Conservation (phyloP, 257 asterid species). For the Fraxinus anomala region DNA sequence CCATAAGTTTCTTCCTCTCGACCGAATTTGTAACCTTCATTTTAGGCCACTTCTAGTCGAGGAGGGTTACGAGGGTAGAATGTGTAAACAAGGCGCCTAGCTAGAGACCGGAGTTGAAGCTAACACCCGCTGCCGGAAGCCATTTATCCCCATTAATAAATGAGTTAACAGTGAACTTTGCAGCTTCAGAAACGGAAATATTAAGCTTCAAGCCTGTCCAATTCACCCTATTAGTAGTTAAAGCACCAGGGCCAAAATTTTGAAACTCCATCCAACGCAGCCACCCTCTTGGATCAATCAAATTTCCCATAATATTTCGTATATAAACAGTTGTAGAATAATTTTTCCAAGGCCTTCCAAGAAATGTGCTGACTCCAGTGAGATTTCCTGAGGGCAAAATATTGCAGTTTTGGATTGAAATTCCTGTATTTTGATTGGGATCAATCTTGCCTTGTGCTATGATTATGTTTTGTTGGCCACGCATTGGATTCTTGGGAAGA, state of each 20-base stretch:
- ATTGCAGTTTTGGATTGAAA: conserved; percentile 36
- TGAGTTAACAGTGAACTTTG: conserved; percentile 26
- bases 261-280: conserved; percentile 32
- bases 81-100: background rate
- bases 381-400: conserved; percentile 25
- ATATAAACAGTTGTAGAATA: conserved; percentile 32
- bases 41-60: background rate
- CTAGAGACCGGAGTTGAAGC: conserved; percentile 22
- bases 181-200: conserved; percentile 13
- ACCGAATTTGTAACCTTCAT: background rate
- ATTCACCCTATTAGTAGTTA: conserved; percentile 29
- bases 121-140: conserved; percentile 28
- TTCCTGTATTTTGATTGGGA: conserved; percentile 48
- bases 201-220: conserved; percentile 35
- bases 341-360: conserved; percentile 49
- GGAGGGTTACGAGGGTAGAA: background rate
- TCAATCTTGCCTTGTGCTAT: conserved; percentile 53
- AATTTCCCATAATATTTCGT: conserved; percentile 17
- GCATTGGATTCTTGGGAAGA: conserved; percentile 37
- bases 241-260: conserved; percentile 34
- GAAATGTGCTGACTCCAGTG: conserved; percentile 22
- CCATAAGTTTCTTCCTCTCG: background rate
- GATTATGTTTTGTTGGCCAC: conserved; percentile 48
- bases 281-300: conserved; percentile 45
- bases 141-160: conserved; percentile 39